These are phyloP conservation scores for Coniferiporia sulphurascens DNA, from an alignment of 1,284 basidiomycete genomes.

Conservation along the genomic window DNA sequence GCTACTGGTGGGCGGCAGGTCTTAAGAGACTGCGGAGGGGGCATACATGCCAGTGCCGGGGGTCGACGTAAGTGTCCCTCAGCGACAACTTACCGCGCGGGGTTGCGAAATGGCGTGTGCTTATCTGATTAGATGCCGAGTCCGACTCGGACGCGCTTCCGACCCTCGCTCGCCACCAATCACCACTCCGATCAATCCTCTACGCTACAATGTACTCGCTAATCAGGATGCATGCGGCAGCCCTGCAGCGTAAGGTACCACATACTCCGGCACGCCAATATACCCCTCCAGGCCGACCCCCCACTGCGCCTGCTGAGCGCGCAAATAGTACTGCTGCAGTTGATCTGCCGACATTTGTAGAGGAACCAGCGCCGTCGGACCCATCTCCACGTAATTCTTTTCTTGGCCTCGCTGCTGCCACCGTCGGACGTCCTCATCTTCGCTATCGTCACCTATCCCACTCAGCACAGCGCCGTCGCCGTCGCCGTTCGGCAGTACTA, in stretches of 20 bases:
- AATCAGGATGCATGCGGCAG: not conserved
- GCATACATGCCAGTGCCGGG: too few relatives aligned
- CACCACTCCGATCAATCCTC: not conserved
- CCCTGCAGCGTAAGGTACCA: not conserved
- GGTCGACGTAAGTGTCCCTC: too few relatives aligned
- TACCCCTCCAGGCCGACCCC: not conserved
- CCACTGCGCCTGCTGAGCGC: slow-evolving; percentile 5
- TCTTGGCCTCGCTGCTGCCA: not conserved
- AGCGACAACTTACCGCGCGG: too few relatives aligned
- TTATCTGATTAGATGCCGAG: too few relatives aligned
- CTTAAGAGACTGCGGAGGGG: too few relatives aligned
- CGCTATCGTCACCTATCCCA: slow-evolving; percentile 12
- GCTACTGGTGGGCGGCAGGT: not conserved
- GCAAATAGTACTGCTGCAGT: slow-evolving; percentile 4
- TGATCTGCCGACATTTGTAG: not conserved
- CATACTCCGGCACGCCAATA: slow-evolving; percentile 1
- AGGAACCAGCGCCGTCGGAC: not conserved
- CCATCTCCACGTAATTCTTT: not conserved
- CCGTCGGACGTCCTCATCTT: slow-evolving; percentile 1
- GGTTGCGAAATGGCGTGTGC: too few relatives aligned
- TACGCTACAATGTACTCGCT: not conserved
- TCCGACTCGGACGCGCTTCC: too few relatives aligned
- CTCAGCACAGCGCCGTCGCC: not conserved
- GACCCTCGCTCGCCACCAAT: too few relatives aligned
- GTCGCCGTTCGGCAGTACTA: slow-evolving; percentile 27